A percentile compares a stretch with the other conserved stretches of the same genome.
phyloP scores from a whole-genome alignment of 2,329 filamentous ascomycete genomes.

The Fusarium palustre region DNA sequence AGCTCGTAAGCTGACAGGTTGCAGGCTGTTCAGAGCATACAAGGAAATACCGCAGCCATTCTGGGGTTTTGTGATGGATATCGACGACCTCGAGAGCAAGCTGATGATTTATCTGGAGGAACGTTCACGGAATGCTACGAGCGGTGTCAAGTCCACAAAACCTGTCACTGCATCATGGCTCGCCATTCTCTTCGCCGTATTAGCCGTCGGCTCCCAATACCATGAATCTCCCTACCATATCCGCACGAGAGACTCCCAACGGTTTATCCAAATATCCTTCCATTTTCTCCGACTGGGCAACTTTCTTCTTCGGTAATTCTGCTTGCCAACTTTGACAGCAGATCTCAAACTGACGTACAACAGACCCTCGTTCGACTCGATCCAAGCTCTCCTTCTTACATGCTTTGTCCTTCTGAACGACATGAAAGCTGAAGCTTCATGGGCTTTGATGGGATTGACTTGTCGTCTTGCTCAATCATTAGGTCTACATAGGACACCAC shows the following conservation, averaged over 20 bases:
- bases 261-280: conserved; percentile 72
- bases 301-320: conserved; percentile 66
- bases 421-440: conserved; percentile 77
- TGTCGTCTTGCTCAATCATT: conserved; percentile 74
- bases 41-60: conserved; percentile 76
- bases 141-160: conserved; percentile 58
- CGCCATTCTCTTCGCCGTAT: conserved; percentile 72
- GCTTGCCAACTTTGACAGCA: not conserved
- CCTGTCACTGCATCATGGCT: conserved; percentile 74
- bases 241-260: conserved; percentile 69
- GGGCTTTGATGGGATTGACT: conserved; percentile 72
- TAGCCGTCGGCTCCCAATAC: conserved; percentile 75
- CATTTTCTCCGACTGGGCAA: conserved; percentile 74
- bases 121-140: conserved; percentile 66
- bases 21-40: conserved; percentile 72
- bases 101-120: conserved; percentile 75
- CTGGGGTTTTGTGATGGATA: conserved; percentile 75
- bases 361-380: conserved; percentile 73
- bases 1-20: conserved; percentile 15
- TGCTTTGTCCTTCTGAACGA: conserved; percentile 74
- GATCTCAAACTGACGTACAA: conserved; percentile 9
- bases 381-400: conserved; percentile 72
- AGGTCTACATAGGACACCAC: conserved; percentile 66
- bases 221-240: conserved; percentile 73
- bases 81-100: conserved; percentile 72